phyloP scores from a whole-genome alignment of 1,139 yeast species.

The Taphrina sp. region DNA sequence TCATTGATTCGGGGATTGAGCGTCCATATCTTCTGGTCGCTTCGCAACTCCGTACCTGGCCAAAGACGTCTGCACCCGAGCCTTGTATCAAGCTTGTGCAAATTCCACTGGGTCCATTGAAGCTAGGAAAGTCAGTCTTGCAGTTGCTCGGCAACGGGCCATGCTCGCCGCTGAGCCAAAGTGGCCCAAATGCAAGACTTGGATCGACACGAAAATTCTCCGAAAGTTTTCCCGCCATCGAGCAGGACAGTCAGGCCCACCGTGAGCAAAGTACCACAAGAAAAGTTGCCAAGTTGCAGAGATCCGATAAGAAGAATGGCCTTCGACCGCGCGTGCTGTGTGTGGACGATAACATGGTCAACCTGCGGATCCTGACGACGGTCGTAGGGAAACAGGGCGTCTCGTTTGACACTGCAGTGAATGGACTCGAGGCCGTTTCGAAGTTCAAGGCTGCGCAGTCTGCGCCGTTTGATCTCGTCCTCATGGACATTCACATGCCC shows the following conservation, averaged over 20 bases:
- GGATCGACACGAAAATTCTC: too few relatives aligned
- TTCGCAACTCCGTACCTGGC: constrained; percentile 7
- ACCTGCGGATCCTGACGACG: constrained; percentile 15
- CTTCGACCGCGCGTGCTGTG: constrained; percentile 9
- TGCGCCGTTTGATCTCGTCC: constrained; percentile 15
- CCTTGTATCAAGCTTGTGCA: constrained; percentile 19
- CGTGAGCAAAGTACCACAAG: neutral
- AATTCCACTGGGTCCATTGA: constrained; percentile 16
- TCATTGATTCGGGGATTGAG: neutral
- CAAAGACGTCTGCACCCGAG: neutral
- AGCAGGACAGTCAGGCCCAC: neutral
- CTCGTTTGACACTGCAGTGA: constrained; percentile 12
- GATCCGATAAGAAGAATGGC: neutral
- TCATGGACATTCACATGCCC: constrained; percentile 30
- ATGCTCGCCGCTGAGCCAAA: neutral
- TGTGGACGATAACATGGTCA: constrained; percentile 30
- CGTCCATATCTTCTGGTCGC: constrained; percentile 15
- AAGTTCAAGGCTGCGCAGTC: constrained; percentile 43
- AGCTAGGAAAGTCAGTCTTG: constrained; percentile 4
- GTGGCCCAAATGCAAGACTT: neutral
- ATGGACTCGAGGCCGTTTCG: constrained; percentile 18
- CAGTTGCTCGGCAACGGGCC: neutral
- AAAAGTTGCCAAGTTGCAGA: neutral
- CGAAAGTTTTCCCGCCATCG: neutral
- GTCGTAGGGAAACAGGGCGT: constrained; percentile 19